phyloP scores from a whole-genome alignment of 306 rosid species.

The Hippophae gyantsensis region DNA sequence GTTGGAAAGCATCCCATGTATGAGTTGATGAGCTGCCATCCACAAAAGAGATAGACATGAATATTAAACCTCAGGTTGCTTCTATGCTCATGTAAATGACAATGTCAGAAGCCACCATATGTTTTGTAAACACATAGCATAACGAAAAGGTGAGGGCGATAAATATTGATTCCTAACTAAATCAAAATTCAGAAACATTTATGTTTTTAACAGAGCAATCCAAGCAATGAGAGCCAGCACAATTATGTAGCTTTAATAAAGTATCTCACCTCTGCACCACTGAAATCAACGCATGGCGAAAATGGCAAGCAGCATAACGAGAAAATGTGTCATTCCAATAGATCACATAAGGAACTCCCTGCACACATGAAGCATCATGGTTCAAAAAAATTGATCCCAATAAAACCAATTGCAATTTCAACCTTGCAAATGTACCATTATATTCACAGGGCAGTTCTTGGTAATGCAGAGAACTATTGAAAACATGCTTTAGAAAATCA shows the following conservation, averaged over 20 bases:
- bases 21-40: slow-evolving; percentile 84
- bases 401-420: not conserved
- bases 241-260: slow-evolving; percentile 6
- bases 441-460: not conserved
- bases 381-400: slow-evolving; percentile 12
- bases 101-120: too few relatives aligned
- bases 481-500: slow-evolving; percentile 24
- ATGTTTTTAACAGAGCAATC: not conserved
- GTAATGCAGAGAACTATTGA: slow-evolving; percentile 7
- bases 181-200: too few relatives aligned
- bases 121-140: too few relatives aligned
- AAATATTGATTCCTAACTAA: too few relatives aligned
- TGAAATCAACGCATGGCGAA: slow-evolving; percentile 71
- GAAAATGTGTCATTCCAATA: slow-evolving; percentile 74
- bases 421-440: slow-evolving; percentile 8
- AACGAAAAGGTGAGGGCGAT: too few relatives aligned
- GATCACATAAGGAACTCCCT: slow-evolving; percentile 92
- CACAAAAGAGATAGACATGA: slow-evolving; percentile 21
- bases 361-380: slow-evolving; percentile 24
- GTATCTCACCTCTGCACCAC: slow-evolving; percentile 71
- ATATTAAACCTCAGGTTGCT: slow-evolving; percentile 17
- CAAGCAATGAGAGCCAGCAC: slow-evolving; percentile 3
- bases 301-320: slow-evolving; percentile 75
- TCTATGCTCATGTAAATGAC: not conserved
- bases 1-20: slow-evolving; percentile 97